Percentiles rank a stretch among this genome's conserved stretches.
Conservation (phyloP, 2,329 filamentous ascomycete genomes). For the Thielaviopsis musarum region DNA sequence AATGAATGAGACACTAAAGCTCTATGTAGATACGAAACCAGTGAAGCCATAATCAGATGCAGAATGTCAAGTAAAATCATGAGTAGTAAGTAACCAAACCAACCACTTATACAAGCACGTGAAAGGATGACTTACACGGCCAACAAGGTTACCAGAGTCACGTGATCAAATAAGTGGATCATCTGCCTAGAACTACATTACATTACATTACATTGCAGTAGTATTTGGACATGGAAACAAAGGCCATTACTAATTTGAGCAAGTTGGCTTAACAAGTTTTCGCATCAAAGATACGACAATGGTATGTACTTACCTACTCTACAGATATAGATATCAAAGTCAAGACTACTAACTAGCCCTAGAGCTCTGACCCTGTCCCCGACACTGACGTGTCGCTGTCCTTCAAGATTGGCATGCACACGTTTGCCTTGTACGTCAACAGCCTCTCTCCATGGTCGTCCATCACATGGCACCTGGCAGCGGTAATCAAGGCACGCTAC, state of each 20-base stretch:
- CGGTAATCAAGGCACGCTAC: conserved; percentile 39
- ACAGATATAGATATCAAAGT: too few species aligned
- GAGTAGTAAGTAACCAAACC: rapidly evolving
- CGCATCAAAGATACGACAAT: not conserved
- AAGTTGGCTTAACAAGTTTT: not conserved
- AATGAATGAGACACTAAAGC: too few species aligned
- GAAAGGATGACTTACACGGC: not conserved
- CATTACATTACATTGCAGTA: too few species aligned
- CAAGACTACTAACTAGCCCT: too few species aligned
- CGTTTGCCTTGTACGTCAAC: conserved; percentile 50
- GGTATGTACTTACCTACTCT: not conserved
- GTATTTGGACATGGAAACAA: too few species aligned
- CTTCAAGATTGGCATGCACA: conserved; percentile 57
- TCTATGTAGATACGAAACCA: too few species aligned
- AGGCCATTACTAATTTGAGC: too few species aligned
- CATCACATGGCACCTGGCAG: conserved; percentile 41
- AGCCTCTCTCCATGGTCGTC: conserved; percentile 37
- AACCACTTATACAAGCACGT: too few species aligned
- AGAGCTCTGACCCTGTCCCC: not conserved
- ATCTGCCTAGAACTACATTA: too few species aligned
- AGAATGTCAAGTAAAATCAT: not conserved
- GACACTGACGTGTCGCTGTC: conserved; percentile 43
- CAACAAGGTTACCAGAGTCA: too few species aligned
- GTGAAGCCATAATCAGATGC: too few species aligned
- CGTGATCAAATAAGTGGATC: too few species aligned